A percentile compares a stretch with the other conserved stretches of the same genome.
These are phyloP conservation scores for Jackrogersella minutella DNA, from an alignment of 495 filamentous ascomycete species.

Conservation along the genomic window DNA sequence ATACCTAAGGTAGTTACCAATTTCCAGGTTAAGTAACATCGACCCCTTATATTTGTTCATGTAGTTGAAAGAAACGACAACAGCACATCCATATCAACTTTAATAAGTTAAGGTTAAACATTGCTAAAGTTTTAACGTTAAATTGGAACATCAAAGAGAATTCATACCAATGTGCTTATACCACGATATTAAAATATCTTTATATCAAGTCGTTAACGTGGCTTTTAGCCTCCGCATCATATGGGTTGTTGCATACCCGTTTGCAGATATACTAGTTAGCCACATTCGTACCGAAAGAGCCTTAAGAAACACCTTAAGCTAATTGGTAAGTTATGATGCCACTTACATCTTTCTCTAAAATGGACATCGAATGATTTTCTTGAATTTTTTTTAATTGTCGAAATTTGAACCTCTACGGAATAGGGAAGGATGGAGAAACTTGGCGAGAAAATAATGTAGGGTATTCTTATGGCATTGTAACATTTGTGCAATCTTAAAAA, in stretches of 20 bases:
- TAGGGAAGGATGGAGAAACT: no score
- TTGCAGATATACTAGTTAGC: background rate
- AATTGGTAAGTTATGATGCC: constrained; percentile 35
- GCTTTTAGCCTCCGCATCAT: constrained; percentile 13
- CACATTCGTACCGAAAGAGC: background rate
- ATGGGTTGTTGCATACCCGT: no score
- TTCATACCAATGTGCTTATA: no score
- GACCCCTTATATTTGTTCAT: no score
- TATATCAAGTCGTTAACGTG: background rate
- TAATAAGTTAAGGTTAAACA: background rate
- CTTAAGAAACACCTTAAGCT: constrained; percentile 2
- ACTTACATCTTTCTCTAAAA: constrained; percentile 17
- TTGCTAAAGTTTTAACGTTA: no score
- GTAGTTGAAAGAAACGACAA: background rate
- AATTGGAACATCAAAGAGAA: no score
- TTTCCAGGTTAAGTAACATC: no score
- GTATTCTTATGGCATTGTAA: background rate
- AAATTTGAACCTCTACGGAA: constrained; percentile 23
- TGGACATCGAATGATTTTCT: constrained; percentile 27
- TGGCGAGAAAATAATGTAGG: background rate
- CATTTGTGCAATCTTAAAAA: constrained; percentile 29
- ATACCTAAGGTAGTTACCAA: no score
- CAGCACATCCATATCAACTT: background rate
- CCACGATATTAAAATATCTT: background rate
- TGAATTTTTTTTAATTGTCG: constrained; percentile 34